Evolutionary conservation across 345 rosid species (phyloP).

Genomic region (Microcos paniculata): DNA sequence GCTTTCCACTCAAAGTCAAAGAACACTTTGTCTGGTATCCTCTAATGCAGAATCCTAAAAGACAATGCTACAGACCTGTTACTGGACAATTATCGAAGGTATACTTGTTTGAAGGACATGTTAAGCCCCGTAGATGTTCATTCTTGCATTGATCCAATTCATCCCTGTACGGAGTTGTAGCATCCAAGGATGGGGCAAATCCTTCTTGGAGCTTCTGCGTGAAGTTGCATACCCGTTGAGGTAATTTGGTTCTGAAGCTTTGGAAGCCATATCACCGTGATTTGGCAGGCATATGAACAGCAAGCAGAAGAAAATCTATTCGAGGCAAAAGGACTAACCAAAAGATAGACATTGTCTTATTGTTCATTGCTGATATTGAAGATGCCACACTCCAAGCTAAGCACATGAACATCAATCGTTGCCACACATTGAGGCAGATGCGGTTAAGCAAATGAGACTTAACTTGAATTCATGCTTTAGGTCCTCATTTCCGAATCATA

Average conservation of each 20-base stretch:
- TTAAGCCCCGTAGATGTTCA: neutral
- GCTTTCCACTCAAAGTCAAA: conserved; percentile 40
- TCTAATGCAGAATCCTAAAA: neutral
- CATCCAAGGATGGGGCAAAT: neutral
- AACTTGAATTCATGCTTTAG: neutral
- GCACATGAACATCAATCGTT: neutral
- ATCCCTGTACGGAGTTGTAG: neutral
- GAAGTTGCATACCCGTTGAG: neutral
- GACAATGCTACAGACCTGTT: neutral
- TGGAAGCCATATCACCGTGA: neutral
- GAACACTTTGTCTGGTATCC: conserved; percentile 3
- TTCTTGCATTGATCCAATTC: neutral
- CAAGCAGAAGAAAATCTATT: neutral
- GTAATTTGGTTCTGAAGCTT: neutral
- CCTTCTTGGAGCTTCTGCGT: neutral
- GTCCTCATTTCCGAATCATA: neutral
- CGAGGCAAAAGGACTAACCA: neutral
- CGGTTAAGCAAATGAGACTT: neutral
- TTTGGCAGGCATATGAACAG: neutral
- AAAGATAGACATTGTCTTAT: neutral
- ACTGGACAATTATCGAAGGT: too few relatives aligned
- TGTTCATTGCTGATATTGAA: neutral
- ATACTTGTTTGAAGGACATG: neutral
- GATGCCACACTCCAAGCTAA: neutral
- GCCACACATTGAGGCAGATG: neutral